Percentiles rank a stretch among this genome's conserved stretches.
Evolutionary conservation across 2,329 filamentous ascomycete genomes (phyloP).

Genomic region (Rutstroemia sydowiana): DNA sequence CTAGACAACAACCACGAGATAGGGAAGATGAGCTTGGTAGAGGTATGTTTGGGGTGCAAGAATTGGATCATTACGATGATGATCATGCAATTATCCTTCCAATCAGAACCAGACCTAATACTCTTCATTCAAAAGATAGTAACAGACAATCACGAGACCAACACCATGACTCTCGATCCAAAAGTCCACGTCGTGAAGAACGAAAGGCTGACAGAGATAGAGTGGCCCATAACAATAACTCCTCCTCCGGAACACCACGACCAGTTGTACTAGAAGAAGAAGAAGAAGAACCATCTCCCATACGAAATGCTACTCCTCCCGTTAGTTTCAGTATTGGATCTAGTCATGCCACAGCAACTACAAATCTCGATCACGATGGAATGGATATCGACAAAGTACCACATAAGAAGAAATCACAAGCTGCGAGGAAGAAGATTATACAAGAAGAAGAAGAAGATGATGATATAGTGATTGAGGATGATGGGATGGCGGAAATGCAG

Average conservation of each 20-base stretch:
- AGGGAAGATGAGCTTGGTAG: slow-evolving; percentile 2
- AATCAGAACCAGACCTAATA: too few relatives aligned
- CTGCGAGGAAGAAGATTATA: too few relatives aligned
- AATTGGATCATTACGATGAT: slow-evolving; percentile 4
- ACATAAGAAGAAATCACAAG: slow-evolving; percentile 24
- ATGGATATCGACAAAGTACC: slow-evolving; percentile 28
- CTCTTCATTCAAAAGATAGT: slow-evolving; percentile 18
- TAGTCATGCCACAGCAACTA: slow-evolving; percentile 7
- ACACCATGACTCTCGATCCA: slow-evolving; percentile 15
- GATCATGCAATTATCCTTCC: not conserved
- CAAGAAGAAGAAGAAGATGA: slow-evolving; percentile 37
- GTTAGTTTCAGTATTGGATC: slow-evolving; percentile 27
- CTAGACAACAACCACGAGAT: not conserved
- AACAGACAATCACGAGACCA: slow-evolving; percentile 17
- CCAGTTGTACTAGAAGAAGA: too few relatives aligned
- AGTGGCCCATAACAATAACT: slow-evolving; percentile 11
- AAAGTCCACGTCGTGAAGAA: slow-evolving; percentile 10
- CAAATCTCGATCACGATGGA: slow-evolving; percentile 23
- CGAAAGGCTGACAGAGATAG: too few relatives aligned
- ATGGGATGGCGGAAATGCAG: slow-evolving; percentile 66
- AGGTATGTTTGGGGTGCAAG: slow-evolving; percentile 6
- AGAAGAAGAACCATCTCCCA: slow-evolving; percentile 16
- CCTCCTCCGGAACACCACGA: slow-evolving; percentile 10
- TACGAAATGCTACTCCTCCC: slow-evolving; percentile 22
- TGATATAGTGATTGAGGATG: slow-evolving; percentile 51